Evolutionary conservation across 2,329 filamentous ascomycete species (phyloP), one percentile per base, ranked within the genome.

Genomic region (Fusarium goolgardi): DNA sequence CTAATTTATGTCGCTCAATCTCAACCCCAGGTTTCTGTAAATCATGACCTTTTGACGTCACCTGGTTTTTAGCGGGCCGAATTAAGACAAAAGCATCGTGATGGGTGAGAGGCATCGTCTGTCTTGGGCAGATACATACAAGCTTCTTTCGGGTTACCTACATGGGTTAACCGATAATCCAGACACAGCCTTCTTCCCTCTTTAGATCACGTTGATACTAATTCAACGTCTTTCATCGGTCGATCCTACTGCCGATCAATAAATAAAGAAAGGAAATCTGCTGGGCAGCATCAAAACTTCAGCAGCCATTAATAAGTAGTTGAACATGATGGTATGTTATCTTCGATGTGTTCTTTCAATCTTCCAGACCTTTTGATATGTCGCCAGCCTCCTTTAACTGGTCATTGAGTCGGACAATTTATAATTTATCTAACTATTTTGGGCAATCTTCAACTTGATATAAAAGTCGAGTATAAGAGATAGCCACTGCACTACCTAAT

Each of bases 31-130:
- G 23, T 46, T 46, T 51, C 47, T 35, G 43, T 60, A 37, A 51
- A 45, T 40, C 40, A 31, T 54, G 39, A 35, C 12, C n/a, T 6
- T 7, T 46, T 73, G 65, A 73, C 71, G 71, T 73, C 71, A 73
- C 53, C 13, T 15, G 44, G 27, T 13, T 41, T 32, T 41, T 9
- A 20, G 57, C 59, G 62, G 54, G 51, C 71, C 69, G 69, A 71
- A 69, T 67, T 31, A 29, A 53, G 20, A 53, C 23, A 32, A 54
- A 23, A 29, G 25, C 35, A 55, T 65, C 52, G 32, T 18, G 27
- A 52, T 54, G 51, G 8, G 9, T 47, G 51, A 29, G 29, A 41
- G n/a, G 25, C n/a, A 16, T 21, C 13, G 7, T 49, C 25, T 32
- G 13, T 49, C 20, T 8, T 34, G 8, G 9, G 31, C 20, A 6